Conservation (phyloP, 2,329 filamentous ascomycete species). For the Pseudofabraea citricarpa region DNA sequence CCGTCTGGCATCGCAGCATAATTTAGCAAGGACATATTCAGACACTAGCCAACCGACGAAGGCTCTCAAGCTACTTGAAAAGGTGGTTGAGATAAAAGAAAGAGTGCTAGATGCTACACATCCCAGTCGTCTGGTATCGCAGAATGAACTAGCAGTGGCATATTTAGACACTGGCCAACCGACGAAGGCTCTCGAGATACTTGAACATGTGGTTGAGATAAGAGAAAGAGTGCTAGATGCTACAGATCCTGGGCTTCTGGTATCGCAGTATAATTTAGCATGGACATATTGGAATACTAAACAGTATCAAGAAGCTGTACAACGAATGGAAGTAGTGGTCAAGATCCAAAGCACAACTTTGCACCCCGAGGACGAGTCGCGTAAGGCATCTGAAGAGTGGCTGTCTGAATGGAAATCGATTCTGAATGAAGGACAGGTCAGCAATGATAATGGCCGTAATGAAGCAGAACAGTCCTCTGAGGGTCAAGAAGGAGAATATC, state of each 20-base stretch:
- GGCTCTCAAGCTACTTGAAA: slow-evolving; percentile 2
- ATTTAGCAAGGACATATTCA: slow-evolving; percentile 2
- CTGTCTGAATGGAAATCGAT: no score
- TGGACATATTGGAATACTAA: not conserved
- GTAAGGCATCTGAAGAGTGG: no score
- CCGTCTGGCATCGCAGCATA: slow-evolving; percentile 3
- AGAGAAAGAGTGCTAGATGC: not conserved
- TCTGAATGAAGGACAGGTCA: no score
- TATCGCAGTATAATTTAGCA: not conserved
- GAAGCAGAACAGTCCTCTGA: no score
- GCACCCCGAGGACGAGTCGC: no score
- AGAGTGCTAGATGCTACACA: not conserved
- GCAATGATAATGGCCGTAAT: no score
- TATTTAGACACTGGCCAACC: not conserved
- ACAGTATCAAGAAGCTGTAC: not conserved
- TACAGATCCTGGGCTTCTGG: not conserved
- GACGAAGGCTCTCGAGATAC: not conserved
- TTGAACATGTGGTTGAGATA: not conserved
- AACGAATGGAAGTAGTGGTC: not conserved
- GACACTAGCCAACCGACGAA: not conserved
- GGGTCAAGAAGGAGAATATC: no score
- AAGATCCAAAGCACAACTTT: no score
- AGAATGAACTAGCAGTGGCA: slow-evolving; percentile 3
- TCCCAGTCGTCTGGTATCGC: slow-evolving; percentile 1
- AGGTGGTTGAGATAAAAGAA: not conserved